A percentile compares a stretch with the other conserved stretches of the same genome.
Evolutionary conservation across 805 yeast genomes (phyloP).

Genomic region (Diddensiella caesifluorescens): DNA sequence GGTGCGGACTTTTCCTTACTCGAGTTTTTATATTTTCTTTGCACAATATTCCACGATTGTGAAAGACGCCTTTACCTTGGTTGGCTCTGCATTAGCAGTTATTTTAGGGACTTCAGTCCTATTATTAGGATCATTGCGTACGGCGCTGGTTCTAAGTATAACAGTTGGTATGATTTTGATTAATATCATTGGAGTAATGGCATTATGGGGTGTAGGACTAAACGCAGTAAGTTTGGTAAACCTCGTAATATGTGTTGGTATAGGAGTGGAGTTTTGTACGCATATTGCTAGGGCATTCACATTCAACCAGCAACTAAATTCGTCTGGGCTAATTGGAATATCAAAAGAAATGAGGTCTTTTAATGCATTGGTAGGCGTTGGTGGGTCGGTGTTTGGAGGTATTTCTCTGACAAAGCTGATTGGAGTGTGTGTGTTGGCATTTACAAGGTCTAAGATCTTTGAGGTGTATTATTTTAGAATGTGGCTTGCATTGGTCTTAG

Average conservation of each 20-base stretch:
- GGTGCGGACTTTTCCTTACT: constrained; percentile 74
- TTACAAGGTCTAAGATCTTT: constrained; percentile 81
- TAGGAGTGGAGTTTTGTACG: constrained; percentile 89
- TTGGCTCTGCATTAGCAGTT: constrained; percentile 44
- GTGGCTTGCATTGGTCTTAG: constrained; percentile 78
- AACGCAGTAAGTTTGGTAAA: constrained; percentile 90
- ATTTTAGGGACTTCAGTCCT: constrained; percentile 50
- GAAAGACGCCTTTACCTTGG: constrained; percentile 48
- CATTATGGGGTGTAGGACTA: constrained; percentile 64
- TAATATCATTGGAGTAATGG: constrained; percentile 78
- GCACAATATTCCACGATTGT: constrained; percentile 77
- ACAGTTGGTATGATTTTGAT: constrained; percentile 62
- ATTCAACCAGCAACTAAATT: constrained; percentile 27
- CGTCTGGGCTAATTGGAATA: constrained; percentile 27
- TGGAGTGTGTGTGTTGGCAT: constrained; percentile 82
- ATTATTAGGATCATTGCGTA: constrained; percentile 60
- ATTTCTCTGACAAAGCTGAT: constrained; percentile 84
- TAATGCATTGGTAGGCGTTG: constrained; percentile 69
- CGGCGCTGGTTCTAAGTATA: constrained; percentile 50
- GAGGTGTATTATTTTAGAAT: constrained; percentile 88
- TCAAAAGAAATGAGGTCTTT: constrained; percentile 36
- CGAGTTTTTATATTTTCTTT: constrained; percentile 88
- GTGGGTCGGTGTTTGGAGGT: constrained; percentile 86
- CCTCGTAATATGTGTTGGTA: constrained; percentile 84
- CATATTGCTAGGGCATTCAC: constrained; percentile 81